phyloP scores from a whole-genome alignment of 140 eudicot genomes.

The Erigeron philadelphicus region DNA sequence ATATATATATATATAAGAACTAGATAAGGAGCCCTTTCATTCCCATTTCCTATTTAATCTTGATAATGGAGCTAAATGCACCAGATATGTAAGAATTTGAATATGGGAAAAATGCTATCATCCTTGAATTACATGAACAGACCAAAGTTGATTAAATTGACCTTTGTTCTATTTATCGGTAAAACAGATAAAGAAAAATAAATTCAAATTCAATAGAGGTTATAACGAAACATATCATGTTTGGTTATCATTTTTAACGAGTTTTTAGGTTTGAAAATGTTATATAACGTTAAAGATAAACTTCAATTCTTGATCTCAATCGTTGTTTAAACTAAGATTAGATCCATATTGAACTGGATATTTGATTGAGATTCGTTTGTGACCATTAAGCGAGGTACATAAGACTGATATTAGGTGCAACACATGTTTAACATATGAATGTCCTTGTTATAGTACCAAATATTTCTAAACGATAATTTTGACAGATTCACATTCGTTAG shows the following conservation, averaged over 20 bases:
- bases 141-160: conserved; percentile 1
- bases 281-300: no score
- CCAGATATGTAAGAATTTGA: conserved; percentile 4
- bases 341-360: no score
- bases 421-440: no score
- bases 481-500: no score
- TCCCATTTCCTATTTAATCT: neutral
- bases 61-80: neutral
- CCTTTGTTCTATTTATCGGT: neutral
- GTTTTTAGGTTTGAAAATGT: no score
- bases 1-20: conserved; percentile 2
- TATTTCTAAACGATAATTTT: no score
- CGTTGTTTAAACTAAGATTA: no score
- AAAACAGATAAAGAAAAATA: neutral
- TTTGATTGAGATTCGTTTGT: no score
- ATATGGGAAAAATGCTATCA: neutral
- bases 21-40: conserved; percentile 9
- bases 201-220: neutral
- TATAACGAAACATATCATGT: neutral
- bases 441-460: no score
- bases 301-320: no score
- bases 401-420: no score
- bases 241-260: neutral
- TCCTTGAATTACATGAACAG: neutral
- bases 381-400: no score